These are phyloP conservation scores for Herpetomonas muscarum DNA, from an alignment of 208 protist genomes.

Conservation along the genomic window DNA sequence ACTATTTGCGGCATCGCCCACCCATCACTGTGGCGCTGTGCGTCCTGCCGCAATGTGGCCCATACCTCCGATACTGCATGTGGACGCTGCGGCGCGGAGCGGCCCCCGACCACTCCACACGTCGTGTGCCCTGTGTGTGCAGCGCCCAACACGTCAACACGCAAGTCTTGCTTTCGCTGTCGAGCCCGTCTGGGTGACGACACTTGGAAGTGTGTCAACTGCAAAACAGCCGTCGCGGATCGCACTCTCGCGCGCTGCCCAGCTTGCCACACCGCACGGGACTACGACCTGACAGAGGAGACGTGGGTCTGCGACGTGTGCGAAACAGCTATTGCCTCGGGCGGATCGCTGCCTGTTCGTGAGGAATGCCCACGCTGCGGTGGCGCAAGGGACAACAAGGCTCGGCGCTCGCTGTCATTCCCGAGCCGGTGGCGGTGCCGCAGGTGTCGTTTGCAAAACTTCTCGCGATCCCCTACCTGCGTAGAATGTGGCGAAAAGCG, in stretches of 20 bases:
- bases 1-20: conserved; percentile 35
- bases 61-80: conserved; percentile 9
- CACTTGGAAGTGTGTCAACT: conserved; percentile 49
- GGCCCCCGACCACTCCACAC: conserved; percentile 2
- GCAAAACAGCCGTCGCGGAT: conserved; percentile 22
- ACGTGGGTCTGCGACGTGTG: conserved; percentile 84
- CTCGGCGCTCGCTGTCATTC: conserved; percentile 28
- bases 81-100: conserved; percentile 17
- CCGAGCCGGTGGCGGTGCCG: conserved; percentile 61
- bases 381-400: conserved; percentile 16
- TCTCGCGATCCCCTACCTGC: conserved; percentile 21
- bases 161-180: conserved; percentile 67
- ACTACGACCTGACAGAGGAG: conserved; percentile 43
- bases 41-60: conserved; percentile 10
- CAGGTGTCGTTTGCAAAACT: conserved; percentile 47
- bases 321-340: conserved; percentile 47
- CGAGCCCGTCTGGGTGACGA: conserved; percentile 37
- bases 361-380: conserved; percentile 55
- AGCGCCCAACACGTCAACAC: conserved; percentile 38
- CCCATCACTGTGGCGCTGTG: conserved; percentile 35
- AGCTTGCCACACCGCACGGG: conserved; percentile 29
- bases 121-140: conserved; percentile 47
- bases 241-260: conserved; percentile 32
- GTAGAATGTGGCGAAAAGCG: conserved; percentile 55
- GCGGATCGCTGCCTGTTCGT: conserved; percentile 44